These are phyloP conservation scores for Trichoderma koningii DNA, from an alignment of 2,329 filamentous ascomycete genomes.

Conservation along the genomic window DNA sequence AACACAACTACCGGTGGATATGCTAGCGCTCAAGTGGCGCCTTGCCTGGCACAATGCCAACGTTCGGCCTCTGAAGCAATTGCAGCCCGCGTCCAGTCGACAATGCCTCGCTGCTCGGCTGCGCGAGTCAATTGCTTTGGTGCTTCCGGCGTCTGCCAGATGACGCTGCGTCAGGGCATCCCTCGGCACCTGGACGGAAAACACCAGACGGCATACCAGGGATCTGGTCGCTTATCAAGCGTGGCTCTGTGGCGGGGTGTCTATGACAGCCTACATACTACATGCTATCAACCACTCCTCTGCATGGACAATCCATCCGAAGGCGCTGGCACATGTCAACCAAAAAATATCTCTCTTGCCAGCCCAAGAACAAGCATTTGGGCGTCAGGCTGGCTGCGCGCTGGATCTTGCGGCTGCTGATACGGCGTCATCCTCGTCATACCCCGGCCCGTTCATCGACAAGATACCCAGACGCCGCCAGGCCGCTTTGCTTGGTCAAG, in stretches of 20 bases:
- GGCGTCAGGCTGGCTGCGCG: conserved; percentile 1
- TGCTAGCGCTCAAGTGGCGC: conserved; percentile 22
- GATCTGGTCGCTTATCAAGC: conserved; percentile 6
- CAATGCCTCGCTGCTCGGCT: conserved; percentile 24
- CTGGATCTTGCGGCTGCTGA: conserved; percentile 21
- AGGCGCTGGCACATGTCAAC: conserved; percentile 25
- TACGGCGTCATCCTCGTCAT: conserved; percentile 21
- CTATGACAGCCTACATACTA: conserved; percentile 7
- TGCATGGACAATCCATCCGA: not conserved
- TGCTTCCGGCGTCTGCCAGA: not conserved
- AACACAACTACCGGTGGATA: conserved; percentile 4
- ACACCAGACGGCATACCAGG: not conserved
- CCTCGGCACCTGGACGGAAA: not conserved
- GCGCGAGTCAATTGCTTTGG: conserved; percentile 5
- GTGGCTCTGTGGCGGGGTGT: conserved; percentile 11
- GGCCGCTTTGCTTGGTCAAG: conserved; percentile 6
- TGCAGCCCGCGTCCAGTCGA: not conserved
- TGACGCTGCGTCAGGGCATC: not conserved
- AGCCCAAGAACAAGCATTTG: not conserved
- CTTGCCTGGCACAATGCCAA: not conserved
- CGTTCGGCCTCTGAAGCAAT: not conserved
- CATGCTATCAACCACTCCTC: not conserved
- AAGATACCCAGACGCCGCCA: not conserved
- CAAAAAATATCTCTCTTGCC: conserved; percentile 2
- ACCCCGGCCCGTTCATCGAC: conserved; percentile 13